phyloP scores from a whole-genome alignment of 768 basidiomycete genomes.

The Ramaria sp. region DNA sequence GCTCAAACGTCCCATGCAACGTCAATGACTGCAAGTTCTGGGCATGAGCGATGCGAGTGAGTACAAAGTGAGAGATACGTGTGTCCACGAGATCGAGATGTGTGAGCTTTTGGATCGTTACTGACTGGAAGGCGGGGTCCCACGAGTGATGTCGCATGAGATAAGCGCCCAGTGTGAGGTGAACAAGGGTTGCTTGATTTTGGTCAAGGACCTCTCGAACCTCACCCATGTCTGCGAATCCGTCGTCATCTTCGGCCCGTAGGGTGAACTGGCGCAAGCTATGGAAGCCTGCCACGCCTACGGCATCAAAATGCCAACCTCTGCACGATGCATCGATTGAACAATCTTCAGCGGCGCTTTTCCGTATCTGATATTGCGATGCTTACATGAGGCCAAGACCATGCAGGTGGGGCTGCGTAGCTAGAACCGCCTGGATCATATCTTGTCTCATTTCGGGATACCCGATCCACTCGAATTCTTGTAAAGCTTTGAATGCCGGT shows the following conservation, averaged over 20 bases:
- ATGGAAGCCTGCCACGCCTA: conserved; percentile 52
- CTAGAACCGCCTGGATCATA: conserved; percentile 47
- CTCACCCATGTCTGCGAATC: conserved; percentile 60
- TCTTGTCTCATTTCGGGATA: conserved; percentile 62
- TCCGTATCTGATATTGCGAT: background rate
- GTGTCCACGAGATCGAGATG: conserved; percentile 64
- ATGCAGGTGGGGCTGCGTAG: conserved; percentile 41
- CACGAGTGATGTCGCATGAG: conserved; percentile 53
- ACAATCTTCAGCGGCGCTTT: background rate
- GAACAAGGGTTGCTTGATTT: conserved; percentile 44
- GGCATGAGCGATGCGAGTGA: conserved; percentile 52
- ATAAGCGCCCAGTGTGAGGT: conserved; percentile 61
- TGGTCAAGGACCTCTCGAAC: conserved; percentile 52
- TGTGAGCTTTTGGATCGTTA: conserved; percentile 54
- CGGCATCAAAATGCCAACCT: conserved; percentile 67
- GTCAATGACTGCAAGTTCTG: conserved; percentile 51
- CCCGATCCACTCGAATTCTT: conserved; percentile 69
- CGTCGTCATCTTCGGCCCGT: conserved; percentile 60
- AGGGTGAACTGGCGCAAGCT: conserved; percentile 55
- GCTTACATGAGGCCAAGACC: conserved; percentile 49
- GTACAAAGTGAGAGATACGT: conserved; percentile 50
- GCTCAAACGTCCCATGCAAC: conserved; percentile 55
- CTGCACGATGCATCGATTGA: conserved; percentile 19
- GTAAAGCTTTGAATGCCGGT: conserved; percentile 48
- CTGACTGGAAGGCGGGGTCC: conserved; percentile 53